Base-by-base conservation (phyloP, 2,329 filamentous ascomycete genomes). In the Neoarthrinium moseri region DNA sequence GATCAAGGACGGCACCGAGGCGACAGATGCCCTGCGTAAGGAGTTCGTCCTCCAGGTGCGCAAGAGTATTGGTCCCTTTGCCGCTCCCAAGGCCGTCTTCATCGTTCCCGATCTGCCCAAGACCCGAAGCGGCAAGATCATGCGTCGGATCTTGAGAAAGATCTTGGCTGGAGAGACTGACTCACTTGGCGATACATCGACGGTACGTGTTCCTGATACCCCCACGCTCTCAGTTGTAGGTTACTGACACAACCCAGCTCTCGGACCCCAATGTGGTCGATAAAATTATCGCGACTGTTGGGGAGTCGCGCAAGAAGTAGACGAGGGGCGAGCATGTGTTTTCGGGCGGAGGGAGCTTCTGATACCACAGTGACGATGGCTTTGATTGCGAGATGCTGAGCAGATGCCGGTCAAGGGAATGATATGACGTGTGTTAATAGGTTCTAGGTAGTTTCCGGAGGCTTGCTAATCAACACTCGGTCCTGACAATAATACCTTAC, bases 61-160 rank as follows among this genome's bases (percentile, higher is more conserved):
- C 64, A 95, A 95, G 79, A 95, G 89, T 56, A 99, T 99, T 63
- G 94, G 94, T 11, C 94, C 94, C 4, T 99, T 99, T 65, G 94
- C 94, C 4, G 91, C 94, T 24, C 94, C 94, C 53, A 99, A 97
- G 78, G 87, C 87, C 17, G 86, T 99, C 53, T 94, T 84, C 66
- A 82, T 95, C 45, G 88, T 99, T 35, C 87, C 91, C 3, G 94
- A 99, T 66, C 80, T 99, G 54, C 94, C 94, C 60, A 97, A 99
- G 84, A 99, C 94, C 29, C 81, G 94, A 58, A 95, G 89, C 57
- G 94, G 94, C 56, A 99, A 99, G 86, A 99, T 99, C 63, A 99
- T 99, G 94, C 83, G 94, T 53, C 85, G 94, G 54, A 95, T 99
- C 63, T 72, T 99, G 74, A 82, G 94, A 60, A 99, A 99, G 89